Evolutionary conservation across 306 rosid species (phyloP), one percentile per base, ranked within the genome.

Genomic region (Betula pendula): DNA sequence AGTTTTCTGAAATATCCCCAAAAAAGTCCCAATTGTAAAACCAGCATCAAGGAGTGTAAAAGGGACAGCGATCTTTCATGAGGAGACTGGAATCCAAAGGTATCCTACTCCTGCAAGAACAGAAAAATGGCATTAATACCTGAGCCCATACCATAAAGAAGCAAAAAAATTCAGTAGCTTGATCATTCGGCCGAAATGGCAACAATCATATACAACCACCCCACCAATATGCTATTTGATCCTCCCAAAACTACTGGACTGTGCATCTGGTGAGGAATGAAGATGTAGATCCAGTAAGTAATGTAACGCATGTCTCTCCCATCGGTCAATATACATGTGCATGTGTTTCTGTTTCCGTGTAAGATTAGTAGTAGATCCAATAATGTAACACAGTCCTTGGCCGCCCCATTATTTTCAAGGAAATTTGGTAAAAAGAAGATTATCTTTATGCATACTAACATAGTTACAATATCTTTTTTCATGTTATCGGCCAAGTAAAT

Each of bases 41-140:
- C 19, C 2, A 29, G 11, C 5, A 9, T 19, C 70, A 66, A n/a
- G 48, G 48, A 40, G 44, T 38, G 27, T 2, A 65, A 19, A 38
- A 66, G 17, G 44, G 48, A 4, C 27, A 0, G 8, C 16, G 44
- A 38, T 24, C 47, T 66, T 66, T 38, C 48, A 19, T 62, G 44
- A 33, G 25, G 70, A 33, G 47, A 38, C 70, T 35, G 29, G 17
- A 66, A 35, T 38, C 27, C 70, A 66, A 35, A 38, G 16, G 44
- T n/a, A 66, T 40, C 70, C 70, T 40, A 66, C 70, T 66, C 70
- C 70, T 66, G 70, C 70, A 38, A 38, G 20, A 12, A 66, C 70
- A 66, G 70, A n/a, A 66, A 38, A 16, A 38, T 38, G 20, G 16
- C 70, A 17, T 38, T 66, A 38, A n/a, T 66, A 66, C 47, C 24